Conservation (phyloP, 495 filamentous ascomycete species). For the Podospora tetraspora region DNA sequence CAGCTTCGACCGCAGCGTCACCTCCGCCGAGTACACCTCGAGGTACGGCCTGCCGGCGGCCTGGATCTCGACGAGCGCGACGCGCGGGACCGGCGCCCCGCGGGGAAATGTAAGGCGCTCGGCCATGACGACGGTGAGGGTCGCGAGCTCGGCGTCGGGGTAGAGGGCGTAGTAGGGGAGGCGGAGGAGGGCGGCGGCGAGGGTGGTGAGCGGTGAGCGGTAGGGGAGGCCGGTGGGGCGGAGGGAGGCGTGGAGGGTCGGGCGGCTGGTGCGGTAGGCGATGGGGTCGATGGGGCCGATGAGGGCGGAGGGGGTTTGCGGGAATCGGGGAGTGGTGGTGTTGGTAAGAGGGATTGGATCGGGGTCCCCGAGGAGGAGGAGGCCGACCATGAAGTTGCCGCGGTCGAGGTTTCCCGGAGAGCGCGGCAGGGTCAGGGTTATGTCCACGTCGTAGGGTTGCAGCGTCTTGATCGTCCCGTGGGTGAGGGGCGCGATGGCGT, state of each 20-base stretch:
- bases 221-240: constrained; percentile 41
- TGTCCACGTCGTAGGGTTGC: constrained; percentile 59
- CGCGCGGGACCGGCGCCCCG: constrained; percentile 51
- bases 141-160: constrained; percentile 42
- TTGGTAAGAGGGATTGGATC: constrained; percentile 1
- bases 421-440: constrained; percentile 56
- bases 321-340: constrained; percentile 9
- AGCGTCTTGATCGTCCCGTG: constrained; percentile 40
- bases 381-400: constrained; percentile 92
- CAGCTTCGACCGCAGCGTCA: constrained; percentile 67
- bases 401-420: constrained; percentile 52
- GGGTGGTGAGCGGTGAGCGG: constrained; percentile 33
- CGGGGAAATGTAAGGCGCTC: constrained; percentile 63
- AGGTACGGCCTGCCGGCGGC: constrained; percentile 49
- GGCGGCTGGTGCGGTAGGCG: constrained; percentile 20
- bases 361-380: constrained; percentile 52
- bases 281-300: constrained; percentile 8
- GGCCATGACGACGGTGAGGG: constrained; percentile 64
- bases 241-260: constrained; percentile 33
- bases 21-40: constrained; percentile 65
- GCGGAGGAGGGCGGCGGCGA: constrained; percentile 38
- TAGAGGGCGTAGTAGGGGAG: constrained; percentile 41
- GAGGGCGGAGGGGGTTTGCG: background rate
- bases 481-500: constrained; percentile 44
- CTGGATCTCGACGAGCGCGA: constrained; percentile 61